Base-by-base conservation (phyloP, 108 stramenopile genomes). In the Nitzschia sp. region DNA sequence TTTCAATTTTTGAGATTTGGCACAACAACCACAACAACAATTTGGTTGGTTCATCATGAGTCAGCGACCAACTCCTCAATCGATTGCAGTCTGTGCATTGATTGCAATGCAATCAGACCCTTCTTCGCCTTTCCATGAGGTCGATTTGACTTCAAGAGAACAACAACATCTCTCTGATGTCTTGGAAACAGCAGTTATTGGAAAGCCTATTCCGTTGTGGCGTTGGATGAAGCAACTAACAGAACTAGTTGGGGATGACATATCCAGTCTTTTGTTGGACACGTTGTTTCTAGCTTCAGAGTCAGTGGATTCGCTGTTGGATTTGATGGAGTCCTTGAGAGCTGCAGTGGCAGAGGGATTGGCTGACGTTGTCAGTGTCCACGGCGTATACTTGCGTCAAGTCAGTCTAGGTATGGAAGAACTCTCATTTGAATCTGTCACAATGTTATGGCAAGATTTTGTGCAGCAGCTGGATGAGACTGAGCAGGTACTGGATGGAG, bases 371-470 rank as follows among this genome's bases (percentile, higher is more conserved):
- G 77, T 82, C 15, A 86, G 86, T 39, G 48, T 71, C 12, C 83
- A 81, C 63, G 93, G 93, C 12, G 53, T 90, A 10, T 89, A 83
- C 68, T 56, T 94, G 10, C 85, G 90, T 8, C 80, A 74, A 52
- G 65, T 83, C 6, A 86, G 87, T 69, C 53, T 91, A 57, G 90
- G 93, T n/a, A 87, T 91, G 65, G 93, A 88, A 29, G 75, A 85
- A 42, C 69, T 94, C 2, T 78, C 82, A 9, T 94, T 94, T 75
- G 89, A 91, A 64, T 69, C 77, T 2, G 51, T 84, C 15, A 53
- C 76, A 8, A 50, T 81, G 54, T 75, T 94, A 25, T 94, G 89
- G 87, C 72, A 77, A 54, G 77, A 78, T 41, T 63, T 84, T 29
- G 34, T 38, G 8, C 44, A 66, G 24, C 57, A 73, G 53, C 39